phyloP scores from a whole-genome alignment of 1,284 basidiomycete genomes.

The Fomitopsis pinicola region DNA sequence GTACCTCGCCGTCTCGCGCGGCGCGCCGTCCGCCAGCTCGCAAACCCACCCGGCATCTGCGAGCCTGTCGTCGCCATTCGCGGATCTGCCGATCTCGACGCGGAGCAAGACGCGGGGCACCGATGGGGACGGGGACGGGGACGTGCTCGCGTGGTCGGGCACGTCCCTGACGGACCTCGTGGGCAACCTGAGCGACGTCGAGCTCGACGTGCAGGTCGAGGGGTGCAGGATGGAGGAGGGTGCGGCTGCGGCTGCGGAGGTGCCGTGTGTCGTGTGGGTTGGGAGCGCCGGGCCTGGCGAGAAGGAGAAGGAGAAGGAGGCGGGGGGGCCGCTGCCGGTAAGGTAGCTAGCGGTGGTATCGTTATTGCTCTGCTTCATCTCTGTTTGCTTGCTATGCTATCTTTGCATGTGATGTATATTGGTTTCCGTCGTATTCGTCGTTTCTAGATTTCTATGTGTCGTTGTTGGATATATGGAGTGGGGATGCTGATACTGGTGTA shows the following conservation, averaged over 20 bases:
- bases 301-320: neutral
- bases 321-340: no score
- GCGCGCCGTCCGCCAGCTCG: constrained; percentile 15
- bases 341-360: neutral
- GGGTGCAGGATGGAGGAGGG: constrained; percentile 10
- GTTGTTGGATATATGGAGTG: no score
- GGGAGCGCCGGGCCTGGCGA: neutral
- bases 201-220: constrained; percentile 18
- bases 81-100: neutral
- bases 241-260: neutral
- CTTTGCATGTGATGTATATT: neutral
- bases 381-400: neutral
- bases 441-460: no score
- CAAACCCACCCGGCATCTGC: constrained; percentile 1
- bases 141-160: neutral
- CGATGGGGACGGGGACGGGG: constrained; percentile 1
- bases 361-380: neutral
- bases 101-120: neutral
- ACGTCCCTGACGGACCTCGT: constrained; percentile 1
- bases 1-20: constrained; percentile 16
- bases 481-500: no score
- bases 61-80: neutral
- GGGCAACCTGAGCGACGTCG: constrained; percentile 4
- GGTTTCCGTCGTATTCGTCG: no score
- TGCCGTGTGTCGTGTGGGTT: neutral